phyloP scores from a whole-genome alignment of 2,329 filamentous ascomycete species.

The Boeremia lycopersici region DNA sequence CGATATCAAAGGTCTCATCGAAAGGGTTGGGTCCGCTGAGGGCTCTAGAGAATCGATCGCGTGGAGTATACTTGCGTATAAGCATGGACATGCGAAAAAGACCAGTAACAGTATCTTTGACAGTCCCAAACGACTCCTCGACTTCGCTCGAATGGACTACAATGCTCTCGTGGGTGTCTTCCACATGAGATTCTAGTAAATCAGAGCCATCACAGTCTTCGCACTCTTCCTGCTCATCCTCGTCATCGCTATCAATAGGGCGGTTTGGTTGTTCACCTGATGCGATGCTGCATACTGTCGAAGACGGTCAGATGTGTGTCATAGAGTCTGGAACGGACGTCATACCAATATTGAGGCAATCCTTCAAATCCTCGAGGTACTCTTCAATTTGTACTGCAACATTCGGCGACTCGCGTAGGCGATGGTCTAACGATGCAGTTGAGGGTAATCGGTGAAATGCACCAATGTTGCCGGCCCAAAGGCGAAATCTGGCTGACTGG shows the following conservation, averaged over 20 bases:
- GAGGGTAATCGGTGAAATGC: neutral
- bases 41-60: neutral
- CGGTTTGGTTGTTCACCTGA: too few relatives aligned
- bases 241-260: too few relatives aligned
- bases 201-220: too few relatives aligned
- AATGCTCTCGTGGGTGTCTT: too few relatives aligned
- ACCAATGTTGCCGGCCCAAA: neutral
- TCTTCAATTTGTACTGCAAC: neutral
- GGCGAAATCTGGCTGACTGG: neutral
- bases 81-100: neutral
- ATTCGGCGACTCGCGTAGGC: neutral
- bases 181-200: too few relatives aligned
- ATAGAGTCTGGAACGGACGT: too few relatives aligned
- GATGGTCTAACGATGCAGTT: neutral
- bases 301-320: too few relatives aligned
- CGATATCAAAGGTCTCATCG: neutral
- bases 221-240: too few relatives aligned
- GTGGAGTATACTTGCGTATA: neutral
- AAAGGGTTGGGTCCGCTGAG: neutral
- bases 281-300: too few relatives aligned
- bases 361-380: neutral
- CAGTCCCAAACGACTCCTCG: neutral
- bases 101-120: neutral
- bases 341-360: too few relatives aligned
- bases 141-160: neutral